A percentile compares a stretch with the other conserved stretches of the same genome.
Evolutionary conservation across 2,329 filamentous ascomycete species (phyloP).

Genomic region (Helotiales sp.): DNA sequence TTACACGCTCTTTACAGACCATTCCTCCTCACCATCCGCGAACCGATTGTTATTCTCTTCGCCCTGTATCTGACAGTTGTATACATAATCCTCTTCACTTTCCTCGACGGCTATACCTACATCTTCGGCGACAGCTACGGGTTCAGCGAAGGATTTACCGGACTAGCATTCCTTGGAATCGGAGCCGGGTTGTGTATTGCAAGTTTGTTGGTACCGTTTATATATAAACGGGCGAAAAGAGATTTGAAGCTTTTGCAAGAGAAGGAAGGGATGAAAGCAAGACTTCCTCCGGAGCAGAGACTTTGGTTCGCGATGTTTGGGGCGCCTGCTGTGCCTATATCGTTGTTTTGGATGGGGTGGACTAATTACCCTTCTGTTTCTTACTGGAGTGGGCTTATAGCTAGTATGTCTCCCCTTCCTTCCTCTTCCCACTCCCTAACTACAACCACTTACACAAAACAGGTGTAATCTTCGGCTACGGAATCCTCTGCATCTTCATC

Average conservation of each 20-base stretch:
- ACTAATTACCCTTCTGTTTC: slow-evolving; percentile 33
- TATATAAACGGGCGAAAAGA: slow-evolving; percentile 34
- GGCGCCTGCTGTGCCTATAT: slow-evolving; percentile 18
- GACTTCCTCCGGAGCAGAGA: slow-evolving; percentile 28
- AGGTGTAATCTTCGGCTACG: slow-evolving; percentile 45
- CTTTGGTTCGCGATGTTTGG: slow-evolving; percentile 23
- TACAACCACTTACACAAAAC: too few relatives aligned
- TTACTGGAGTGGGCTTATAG: slow-evolving; percentile 44
- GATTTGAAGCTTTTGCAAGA: slow-evolving; percentile 12
- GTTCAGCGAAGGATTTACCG: slow-evolving; percentile 41
- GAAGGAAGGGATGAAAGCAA: slow-evolving; percentile 8
- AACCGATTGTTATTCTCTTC: slow-evolving; percentile 23
- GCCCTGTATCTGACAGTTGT: slow-evolving; percentile 21
- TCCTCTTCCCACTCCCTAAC: too few relatives aligned
- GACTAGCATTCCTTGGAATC: slow-evolving; percentile 44
- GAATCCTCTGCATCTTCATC: slow-evolving; percentile 43
- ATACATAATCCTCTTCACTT: slow-evolving; percentile 25
- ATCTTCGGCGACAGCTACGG: slow-evolving; percentile 24
- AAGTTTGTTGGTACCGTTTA: slow-evolving; percentile 35
- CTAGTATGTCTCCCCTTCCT: too few relatives aligned
- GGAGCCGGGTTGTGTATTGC: slow-evolving; percentile 39
- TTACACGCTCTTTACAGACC: slow-evolving; percentile 15
- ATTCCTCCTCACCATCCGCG: slow-evolving; percentile 15
- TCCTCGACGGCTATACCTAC: slow-evolving; percentile 23
- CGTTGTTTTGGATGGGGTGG: slow-evolving; percentile 25